Conservation (phyloP, 768 basidiomycete species). For the Candolleomyces eurysporus region DNA sequence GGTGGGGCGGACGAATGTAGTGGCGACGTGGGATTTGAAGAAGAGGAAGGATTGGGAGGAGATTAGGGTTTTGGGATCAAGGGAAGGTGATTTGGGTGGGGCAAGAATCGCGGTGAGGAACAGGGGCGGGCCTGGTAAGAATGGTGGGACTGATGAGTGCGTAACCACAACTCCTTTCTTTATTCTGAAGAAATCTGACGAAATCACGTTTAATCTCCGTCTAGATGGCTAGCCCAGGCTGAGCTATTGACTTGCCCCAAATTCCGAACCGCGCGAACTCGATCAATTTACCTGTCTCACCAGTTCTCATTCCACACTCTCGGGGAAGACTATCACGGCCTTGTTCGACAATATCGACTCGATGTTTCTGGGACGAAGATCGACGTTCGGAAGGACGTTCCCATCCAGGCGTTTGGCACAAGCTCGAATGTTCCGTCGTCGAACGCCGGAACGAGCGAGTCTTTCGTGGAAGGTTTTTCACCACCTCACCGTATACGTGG, state of each 20-base stretch:
- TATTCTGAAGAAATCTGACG: background rate
- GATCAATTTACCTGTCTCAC: constrained; percentile 78
- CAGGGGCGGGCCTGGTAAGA: constrained; percentile 7
- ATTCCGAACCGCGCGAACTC: constrained; percentile 59
- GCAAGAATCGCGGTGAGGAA: background rate
- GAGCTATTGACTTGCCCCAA: constrained; percentile 76
- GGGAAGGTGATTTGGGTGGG: constrained; percentile 14
- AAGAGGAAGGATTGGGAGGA: constrained; percentile 52
- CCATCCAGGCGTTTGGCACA: constrained; percentile 51
- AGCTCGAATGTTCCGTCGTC: constrained; percentile 21
- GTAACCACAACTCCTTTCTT: constrained; percentile 4
- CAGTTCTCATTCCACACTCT: constrained; percentile 82
- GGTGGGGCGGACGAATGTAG: constrained; percentile 32
- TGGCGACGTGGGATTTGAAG: constrained; percentile 68
- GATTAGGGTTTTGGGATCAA: constrained; percentile 32
- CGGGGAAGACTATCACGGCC: constrained; percentile 75
- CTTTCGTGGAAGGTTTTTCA: constrained; percentile 54
- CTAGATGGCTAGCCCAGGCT: constrained; percentile 71
- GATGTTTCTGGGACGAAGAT: constrained; percentile 58
- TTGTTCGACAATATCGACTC: constrained; percentile 63
- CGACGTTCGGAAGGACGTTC: constrained; percentile 70
- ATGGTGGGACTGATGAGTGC: constrained; percentile 31
- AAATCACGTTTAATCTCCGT: constrained; percentile 3
- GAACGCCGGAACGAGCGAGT: constrained; percentile 25
- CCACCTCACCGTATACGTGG: constrained; percentile 35